A percentile compares a stretch with the other conserved stretches of the same genome.
Evolutionary conservation across 2,329 filamentous ascomycete species (phyloP).

Genomic region (Diaporthe sp.): DNA sequence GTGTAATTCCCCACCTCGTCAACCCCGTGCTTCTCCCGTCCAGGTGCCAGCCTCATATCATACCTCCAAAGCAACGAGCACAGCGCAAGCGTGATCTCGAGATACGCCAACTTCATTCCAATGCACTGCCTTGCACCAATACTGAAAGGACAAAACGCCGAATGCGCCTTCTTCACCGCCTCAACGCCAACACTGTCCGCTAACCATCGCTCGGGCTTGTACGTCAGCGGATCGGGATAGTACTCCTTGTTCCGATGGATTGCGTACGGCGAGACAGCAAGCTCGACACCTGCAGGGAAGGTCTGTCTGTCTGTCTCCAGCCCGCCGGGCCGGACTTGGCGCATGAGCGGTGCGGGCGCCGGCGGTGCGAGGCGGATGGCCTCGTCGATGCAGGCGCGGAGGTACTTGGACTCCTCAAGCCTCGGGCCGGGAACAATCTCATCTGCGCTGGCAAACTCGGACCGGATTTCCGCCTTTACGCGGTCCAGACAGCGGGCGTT

Average conservation of each 20-base stretch:
- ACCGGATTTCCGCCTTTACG: background rate
- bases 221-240: background rate
- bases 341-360: slow-evolving; percentile 36
- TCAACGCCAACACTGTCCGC: background rate
- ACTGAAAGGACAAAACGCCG: slow-evolving; percentile 12
- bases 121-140: background rate
- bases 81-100: slow-evolving; percentile 3
- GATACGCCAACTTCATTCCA: background rate
- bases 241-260: slow-evolving; percentile 40
- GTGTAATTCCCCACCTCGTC: background rate
- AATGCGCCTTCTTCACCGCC: slow-evolving; percentile 11
- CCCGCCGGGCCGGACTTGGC: slow-evolving; percentile 36
- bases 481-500: background rate
- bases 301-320: slow-evolving; percentile 39
- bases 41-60: background rate
- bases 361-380: slow-evolving; percentile 41
- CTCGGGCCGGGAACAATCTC: background rate
- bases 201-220: slow-evolving; percentile 17
- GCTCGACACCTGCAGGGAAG: slow-evolving; percentile 39
- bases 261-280: slow-evolving; percentile 40
- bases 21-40: background rate
- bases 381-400: slow-evolving; percentile 56
- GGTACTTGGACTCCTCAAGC: slow-evolving; percentile 49
- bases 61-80: slow-evolving; percentile 1
- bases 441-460: background rate